Evolutionary conservation across 768 basidiomycete species (phyloP), one percentile per base, ranked within the genome.

Genomic region (Paxillus ammoniavirescens): DNA sequence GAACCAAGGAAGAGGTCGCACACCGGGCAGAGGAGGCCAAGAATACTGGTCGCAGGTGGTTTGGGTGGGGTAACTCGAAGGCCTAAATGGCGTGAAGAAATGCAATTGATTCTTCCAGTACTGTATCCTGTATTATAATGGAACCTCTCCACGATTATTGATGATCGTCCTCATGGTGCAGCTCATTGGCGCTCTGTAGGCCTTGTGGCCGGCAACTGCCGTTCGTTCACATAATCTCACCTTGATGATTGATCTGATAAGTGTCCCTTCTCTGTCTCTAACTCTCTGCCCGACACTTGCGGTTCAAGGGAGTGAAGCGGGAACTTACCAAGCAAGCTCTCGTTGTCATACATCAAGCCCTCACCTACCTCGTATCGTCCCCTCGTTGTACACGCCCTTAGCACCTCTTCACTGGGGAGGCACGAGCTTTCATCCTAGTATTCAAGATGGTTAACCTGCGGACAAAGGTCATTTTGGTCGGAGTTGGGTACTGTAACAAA

Each of bases 401-500:
- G 17, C n/a, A 8, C 17, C 17, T 40, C 9, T 21, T 21, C 8
- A 2, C n/a, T 40, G n/a, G 6, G 9, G 8, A 41, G 33, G 31
- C 8, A 26, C 10, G 30, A 18, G 5, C 31, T 36, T 40, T 15
- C 15, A 50, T 15, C 28, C 38, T 46, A 40, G 23, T 5, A 38
- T 6, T 18, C 36, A n/a, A 52, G 38, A 69, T 69, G 68, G 56
- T 12, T 48, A 23, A 57, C 21, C 13, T 57, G 2, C 54, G 49
- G 40, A 47, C 64, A 36, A 68, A 63, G 26, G 59, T 64, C 13
- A 54, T 70, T 42, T 70, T 86, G 42, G 72, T 86, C 23, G 84
- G 82, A 26, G 73, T 86, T 48, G 83, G 84, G 84, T 84, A 57
- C 44, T 35, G 52, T 41, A 18, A 18, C 15, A 36, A 15, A 31